Evolutionary conservation across 139 green algal genomes (phyloP).

Genomic region (Volvox africanus): DNA sequence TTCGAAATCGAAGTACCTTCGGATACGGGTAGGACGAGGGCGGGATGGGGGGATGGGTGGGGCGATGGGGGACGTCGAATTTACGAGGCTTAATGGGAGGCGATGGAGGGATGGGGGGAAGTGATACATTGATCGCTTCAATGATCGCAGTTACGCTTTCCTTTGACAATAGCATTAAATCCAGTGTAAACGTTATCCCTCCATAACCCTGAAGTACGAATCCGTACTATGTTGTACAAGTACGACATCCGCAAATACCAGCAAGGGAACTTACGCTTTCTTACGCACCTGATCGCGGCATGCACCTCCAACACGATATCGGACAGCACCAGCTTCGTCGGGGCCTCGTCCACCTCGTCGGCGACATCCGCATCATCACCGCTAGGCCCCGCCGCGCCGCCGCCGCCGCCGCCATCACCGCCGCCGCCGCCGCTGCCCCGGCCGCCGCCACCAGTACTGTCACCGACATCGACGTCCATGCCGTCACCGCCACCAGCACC

Average conservation of each 20-base stretch:
- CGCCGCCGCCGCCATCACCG: neutral
- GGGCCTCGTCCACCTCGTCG: conserved; percentile 46
- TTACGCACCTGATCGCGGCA: conserved; percentile 64
- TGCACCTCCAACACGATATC: conserved; percentile 60
- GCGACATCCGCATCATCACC: conserved; percentile 9
- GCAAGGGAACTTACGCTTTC: too few relatives aligned
- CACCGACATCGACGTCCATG: conserved; percentile 42
- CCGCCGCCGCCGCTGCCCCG: neutral
- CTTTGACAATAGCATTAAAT: too few relatives aligned
- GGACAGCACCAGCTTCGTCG: conserved; percentile 78
- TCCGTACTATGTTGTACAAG: neutral
- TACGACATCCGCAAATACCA: too few relatives aligned
- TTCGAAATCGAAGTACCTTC: conserved; percentile 74
- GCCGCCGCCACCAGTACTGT: neutral
- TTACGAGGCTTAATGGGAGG: too few relatives aligned
- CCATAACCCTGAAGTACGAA: too few relatives aligned
- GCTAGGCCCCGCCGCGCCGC: neutral
- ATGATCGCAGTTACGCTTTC: too few relatives aligned
- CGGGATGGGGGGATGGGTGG: too few relatives aligned
- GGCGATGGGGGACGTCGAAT: too few relatives aligned
- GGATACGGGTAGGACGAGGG: neutral
- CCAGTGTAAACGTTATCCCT: too few relatives aligned
- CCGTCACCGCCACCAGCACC: neutral
- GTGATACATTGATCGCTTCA: too few relatives aligned
- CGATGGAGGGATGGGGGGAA: too few relatives aligned